Conservation (phyloP, 2,329 filamentous ascomycete species). For the Aspergillus pseudoglaucus region DNA sequence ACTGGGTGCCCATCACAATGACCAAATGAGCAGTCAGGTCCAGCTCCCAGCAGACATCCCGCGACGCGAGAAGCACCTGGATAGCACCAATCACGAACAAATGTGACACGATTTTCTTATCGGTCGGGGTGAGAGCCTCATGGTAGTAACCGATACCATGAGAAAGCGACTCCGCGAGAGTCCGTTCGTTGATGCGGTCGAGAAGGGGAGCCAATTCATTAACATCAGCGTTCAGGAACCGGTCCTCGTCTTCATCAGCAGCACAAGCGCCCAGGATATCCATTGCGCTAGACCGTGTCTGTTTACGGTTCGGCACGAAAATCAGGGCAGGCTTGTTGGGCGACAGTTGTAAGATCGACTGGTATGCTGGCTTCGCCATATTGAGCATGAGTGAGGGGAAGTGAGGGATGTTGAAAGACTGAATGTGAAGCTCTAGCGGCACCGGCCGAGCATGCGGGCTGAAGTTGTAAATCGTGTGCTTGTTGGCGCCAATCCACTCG, state of each 20-base stretch:
- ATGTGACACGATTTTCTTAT: constrained; percentile 90
- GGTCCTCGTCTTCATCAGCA: constrained; percentile 84
- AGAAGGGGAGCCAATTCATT: constrained; percentile 78
- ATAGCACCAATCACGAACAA: constrained; percentile 85
- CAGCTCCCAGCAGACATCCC: constrained; percentile 95
- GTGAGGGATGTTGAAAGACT: constrained; percentile 91
- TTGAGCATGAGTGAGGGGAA: constrained; percentile 98
- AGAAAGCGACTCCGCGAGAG: constrained; percentile 78
- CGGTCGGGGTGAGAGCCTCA: constrained; percentile 78
- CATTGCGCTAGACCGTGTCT: constrained; percentile 77
- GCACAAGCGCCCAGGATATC: constrained; percentile 84
- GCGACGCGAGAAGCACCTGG: constrained; percentile 72
- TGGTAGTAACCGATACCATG: constrained; percentile 98
- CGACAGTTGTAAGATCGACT: constrained; percentile 81
- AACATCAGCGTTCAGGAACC: constrained; percentile 79
- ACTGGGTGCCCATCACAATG: constrained; percentile 95
- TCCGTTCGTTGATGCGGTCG: constrained; percentile 74
- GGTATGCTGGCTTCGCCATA: constrained; percentile 92
- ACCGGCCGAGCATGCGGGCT: constrained; percentile 84
- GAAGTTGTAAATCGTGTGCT: constrained; percentile 99
- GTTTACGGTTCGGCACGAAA: constrained; percentile 90
- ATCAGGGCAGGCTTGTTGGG: constrained; percentile 82
- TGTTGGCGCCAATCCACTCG: constrained; percentile 96
- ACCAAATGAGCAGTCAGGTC: constrained; percentile 83
- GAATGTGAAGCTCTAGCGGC: constrained; percentile 86